Percentiles rank a stretch among this genome's conserved stretches.
phyloP scores from a whole-genome alignment of 176 grass and related monocot genomes.

The Lolium perenne region DNA sequence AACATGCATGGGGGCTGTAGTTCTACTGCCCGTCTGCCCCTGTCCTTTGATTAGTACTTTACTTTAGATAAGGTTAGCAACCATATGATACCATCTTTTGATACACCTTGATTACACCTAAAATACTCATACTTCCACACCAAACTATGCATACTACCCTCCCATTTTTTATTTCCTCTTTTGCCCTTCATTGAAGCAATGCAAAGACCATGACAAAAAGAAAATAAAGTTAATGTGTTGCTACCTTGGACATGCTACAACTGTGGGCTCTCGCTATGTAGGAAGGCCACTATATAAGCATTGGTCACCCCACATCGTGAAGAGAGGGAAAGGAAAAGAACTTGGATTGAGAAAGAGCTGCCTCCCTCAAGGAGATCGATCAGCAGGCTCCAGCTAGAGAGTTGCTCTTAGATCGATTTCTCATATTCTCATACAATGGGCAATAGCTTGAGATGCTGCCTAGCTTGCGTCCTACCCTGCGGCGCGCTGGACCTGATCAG shows the following conservation, averaged over 20 bases:
- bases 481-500: conserved; percentile 93
- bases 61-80: conserved; percentile 57
- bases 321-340: conserved; percentile 9
- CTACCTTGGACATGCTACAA: conserved; percentile 46
- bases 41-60: conserved; percentile 53
- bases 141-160: conserved; percentile 35
- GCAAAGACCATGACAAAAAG: conserved; percentile 11
- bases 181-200: conserved; percentile 49
- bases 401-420: neutral
- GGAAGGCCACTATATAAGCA: conserved; percentile 59
- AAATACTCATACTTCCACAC: conserved; percentile 35
- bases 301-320: conserved; percentile 26
- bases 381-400: neutral
- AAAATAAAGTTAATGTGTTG: neutral
- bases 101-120: conserved; percentile 39
- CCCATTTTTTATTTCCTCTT: conserved; percentile 29
- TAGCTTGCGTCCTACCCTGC: conserved; percentile 91
- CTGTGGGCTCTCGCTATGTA: conserved; percentile 36
- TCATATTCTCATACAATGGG: conserved; percentile 55
- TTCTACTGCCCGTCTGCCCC: conserved; percentile 27
- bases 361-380: neutral
- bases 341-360: neutral
- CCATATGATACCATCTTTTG: conserved; percentile 55
- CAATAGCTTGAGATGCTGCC: conserved; percentile 90
- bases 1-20: conserved; percentile 47